These are phyloP conservation scores for Chloromonas sp. DNA, from an alignment of 163 green algal species.

Conservation along the genomic window DNA sequence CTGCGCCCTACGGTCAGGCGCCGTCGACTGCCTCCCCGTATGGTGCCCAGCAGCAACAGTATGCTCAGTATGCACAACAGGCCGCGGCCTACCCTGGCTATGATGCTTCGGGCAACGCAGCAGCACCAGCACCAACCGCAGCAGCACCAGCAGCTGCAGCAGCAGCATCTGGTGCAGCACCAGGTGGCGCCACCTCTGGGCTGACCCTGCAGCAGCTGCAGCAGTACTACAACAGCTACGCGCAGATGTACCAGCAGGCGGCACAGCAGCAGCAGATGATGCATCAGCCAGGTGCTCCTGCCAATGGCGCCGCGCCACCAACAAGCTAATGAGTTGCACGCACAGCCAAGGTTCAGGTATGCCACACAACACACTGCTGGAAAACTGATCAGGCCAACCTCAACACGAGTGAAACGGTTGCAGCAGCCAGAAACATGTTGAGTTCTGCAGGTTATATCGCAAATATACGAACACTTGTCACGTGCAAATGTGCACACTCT, in stretches of 20 bases:
- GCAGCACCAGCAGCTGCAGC: constrained; percentile 18
- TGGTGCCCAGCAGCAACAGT: constrained; percentile 12
- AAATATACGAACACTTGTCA: background rate
- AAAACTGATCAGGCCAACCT: no score
- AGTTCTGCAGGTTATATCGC: no score
- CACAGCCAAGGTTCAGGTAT: no score
- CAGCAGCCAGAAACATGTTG: no score
- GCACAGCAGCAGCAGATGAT: background rate
- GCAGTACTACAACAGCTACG: constrained; percentile 16
- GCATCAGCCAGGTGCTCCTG: background rate
- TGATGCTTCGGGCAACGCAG: background rate
- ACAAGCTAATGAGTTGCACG: no score
- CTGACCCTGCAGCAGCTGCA: constrained; percentile 34
- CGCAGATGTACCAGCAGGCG: constrained; percentile 13
- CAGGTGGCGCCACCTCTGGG: background rate
- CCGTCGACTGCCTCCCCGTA: background rate
- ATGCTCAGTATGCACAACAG: background rate
- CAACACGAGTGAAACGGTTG: no score
- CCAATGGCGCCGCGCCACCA: no score
- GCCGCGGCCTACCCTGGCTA: background rate
- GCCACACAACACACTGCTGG: no score
- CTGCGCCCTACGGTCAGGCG: background rate
- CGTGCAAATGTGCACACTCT: background rate
- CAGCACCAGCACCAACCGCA: constrained; percentile 5
- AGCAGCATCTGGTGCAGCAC: constrained; percentile 20